These are phyloP conservation scores for Cerioporus squamosus DNA, from an alignment of 1,284 basidiomycete species.

Conservation along the genomic window DNA sequence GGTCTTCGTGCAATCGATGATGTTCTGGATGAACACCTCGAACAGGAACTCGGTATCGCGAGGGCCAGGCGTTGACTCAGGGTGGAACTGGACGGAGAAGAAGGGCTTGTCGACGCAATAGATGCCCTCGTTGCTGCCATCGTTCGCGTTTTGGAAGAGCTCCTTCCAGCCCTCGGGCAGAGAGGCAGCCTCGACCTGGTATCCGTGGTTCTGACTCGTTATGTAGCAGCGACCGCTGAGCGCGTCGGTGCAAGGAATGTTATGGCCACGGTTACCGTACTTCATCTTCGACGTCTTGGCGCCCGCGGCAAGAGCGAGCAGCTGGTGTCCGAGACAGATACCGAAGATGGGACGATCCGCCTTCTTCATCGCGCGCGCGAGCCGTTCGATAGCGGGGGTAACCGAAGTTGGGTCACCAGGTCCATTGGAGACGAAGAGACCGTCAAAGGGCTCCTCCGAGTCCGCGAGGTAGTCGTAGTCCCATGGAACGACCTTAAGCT, in stretches of 20 bases:
- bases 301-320: constrained; percentile 94
- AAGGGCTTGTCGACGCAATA: constrained; percentile 91
- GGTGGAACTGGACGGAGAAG: constrained; percentile 99
- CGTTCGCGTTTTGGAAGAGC: constrained; percentile 97
- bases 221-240: constrained; percentile 98
- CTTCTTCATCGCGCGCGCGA: constrained; percentile 75
- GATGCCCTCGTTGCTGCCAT: constrained; percentile 97
- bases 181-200: constrained; percentile 86
- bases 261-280: constrained; percentile 99
- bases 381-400: constrained; percentile 71
- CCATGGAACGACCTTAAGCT: constrained; percentile 98
- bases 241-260: constrained; percentile 96
- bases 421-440: constrained; percentile 97
- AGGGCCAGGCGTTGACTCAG: constrained; percentile 98
- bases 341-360: constrained; percentile 92
- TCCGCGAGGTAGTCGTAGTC: constrained; percentile 89
- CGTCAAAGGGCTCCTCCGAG: constrained; percentile 84
- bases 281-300: constrained; percentile 98
- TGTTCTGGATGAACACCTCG: constrained; percentile 94
- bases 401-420: constrained; percentile 96
- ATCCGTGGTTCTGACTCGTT: constrained; percentile 99
- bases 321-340: constrained; percentile 98
- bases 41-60: constrained; percentile 99
- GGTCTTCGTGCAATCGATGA: constrained; percentile 78
- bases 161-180: constrained; percentile 91